Base-by-base conservation (phyloP, 2,329 filamentous ascomycete genomes). In the Diaporthe capsici region DNA sequence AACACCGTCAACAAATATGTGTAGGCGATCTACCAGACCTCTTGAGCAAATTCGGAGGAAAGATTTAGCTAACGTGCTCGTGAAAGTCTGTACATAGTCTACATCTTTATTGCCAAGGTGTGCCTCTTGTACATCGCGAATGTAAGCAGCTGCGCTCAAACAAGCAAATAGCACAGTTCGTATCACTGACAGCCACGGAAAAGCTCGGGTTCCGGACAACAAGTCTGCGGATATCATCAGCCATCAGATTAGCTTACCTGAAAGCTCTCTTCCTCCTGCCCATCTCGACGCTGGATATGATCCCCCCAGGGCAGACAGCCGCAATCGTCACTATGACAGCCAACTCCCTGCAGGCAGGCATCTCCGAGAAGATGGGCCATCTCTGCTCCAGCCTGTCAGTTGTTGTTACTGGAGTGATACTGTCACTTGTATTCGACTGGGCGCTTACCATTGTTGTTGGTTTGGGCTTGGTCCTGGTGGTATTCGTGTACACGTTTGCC, bases 71-170 rank as follows among this genome's bases (percentile, higher is more conserved):
- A 76, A 47, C 78, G 20, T 49, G 88, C 13, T 84, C 87, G 71
- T 81, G 78, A 44, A 82, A 90, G 78, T 79, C 86, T 95, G 0
- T 94, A 92, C 80, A 91, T 95, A 78, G 88, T 95, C 72, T 91
- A 92, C 72, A 85, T 95, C 3, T 95, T 95, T 81, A 82, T 94
- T 53, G 93, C 86, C 17, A 90, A 92, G 58, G 91, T 94, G 75
- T 81, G 85, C 37, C 84, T 94, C 20, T 90, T 89, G 75, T 95
- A 94, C 51, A 63, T 81, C 10, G 79, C 82, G 13, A 82, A 82
- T 78, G 82, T 34, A 34, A 34, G 34, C 34, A 34, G 34, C 34
- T 9, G 34, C 7, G 8, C 34, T 7, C 34, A 34, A 34, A 34
- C 34, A 34, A 34, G 34, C 34, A 34, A 34, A 34, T 34, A 34